Evolutionary conservation across 306 rosid genomes (phyloP), one percentile per base, ranked within the genome.

Genomic region (Cucurbita moschata): DNA sequence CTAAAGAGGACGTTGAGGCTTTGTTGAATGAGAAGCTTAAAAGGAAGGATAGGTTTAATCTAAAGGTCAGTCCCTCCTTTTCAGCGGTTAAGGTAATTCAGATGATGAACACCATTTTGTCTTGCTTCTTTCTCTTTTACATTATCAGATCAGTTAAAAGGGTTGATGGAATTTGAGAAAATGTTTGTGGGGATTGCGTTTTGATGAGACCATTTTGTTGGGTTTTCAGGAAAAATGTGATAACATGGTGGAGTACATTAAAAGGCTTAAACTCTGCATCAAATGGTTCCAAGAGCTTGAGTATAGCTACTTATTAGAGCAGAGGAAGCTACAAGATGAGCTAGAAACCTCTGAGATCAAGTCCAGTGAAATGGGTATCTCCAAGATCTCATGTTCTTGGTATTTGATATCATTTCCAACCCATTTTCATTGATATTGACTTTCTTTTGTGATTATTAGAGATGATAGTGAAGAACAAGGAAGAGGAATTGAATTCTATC

Each of bases 261-360:
- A 82, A 77, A 91, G 92, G 92, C 92, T 94, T 60, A 94, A 91
- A 78, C 82, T 88, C 72, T 91, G 97, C 84, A 81, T 94, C 81
- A 94, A 83, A 77, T 94, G 99, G 99, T 91, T 94, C 77, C 99
- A 94, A 91, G 99, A 94, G 70, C 88, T 91, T 54, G 97, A 94
- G 75, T 71, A 77, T 46, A 85, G 85, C 86, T 94, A 89, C 81
- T 81, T 92, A 23, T 78, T 89, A 3, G 99, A 89, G 90, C 97
- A 88, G 55, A 92, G 88, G 72, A 89, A 79, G 79, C 55, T 94
- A 51, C 87, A 81, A 78, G 87, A 62, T 75, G 83, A 87, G 67
- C 75, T 91, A 81, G 92, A 89, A 37, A 78, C 88, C 30, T 80
- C 95, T 10, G 89, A 87, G 87, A 82, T 81, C 74, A 88, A 85